Conservation (phyloP, 2,329 filamentous ascomycete genomes). For the Scleromitrula shiraiana region DNA sequence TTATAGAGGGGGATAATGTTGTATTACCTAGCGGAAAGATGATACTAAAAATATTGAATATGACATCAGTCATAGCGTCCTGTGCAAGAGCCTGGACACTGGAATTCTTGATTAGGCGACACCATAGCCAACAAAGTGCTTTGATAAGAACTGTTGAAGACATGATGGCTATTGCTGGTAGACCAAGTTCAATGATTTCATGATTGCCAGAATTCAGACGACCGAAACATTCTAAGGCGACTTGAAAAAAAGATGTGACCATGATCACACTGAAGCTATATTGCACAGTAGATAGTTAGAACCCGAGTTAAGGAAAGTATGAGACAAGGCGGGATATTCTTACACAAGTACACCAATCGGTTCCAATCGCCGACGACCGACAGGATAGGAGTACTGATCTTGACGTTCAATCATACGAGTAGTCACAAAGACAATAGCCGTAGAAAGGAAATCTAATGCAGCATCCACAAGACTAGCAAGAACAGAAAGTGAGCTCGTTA, state of each 20-base stretch:
- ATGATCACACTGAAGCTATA: constrained; percentile 49
- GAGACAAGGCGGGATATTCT: neutral
- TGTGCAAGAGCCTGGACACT: constrained; percentile 56
- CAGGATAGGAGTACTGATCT: constrained; percentile 41
- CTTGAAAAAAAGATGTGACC: constrained; percentile 54
- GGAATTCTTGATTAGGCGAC: constrained; percentile 51
- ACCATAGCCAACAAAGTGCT: constrained; percentile 52
- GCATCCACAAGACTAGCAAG: constrained; percentile 55
- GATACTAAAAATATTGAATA: constrained; percentile 56
- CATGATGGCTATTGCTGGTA: constrained; percentile 49
- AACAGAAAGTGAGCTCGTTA: constrained; percentile 50
- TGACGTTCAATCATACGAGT: constrained; percentile 46
- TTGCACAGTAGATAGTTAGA: neutral
- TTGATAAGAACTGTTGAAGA: constrained; percentile 50
- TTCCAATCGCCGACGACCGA: constrained; percentile 48
- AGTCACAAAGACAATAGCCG: constrained; percentile 52
- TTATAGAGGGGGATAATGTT: neutral
- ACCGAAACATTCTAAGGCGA: constrained; percentile 50
- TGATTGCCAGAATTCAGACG: constrained; percentile 45
- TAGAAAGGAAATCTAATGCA: constrained; percentile 49
- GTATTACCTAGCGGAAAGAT: constrained; percentile 45
- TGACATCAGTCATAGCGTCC: constrained; percentile 56
- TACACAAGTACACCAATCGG: constrained; percentile 51
- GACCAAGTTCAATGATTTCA: constrained; percentile 41
- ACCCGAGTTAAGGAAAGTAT: neutral